Conservation (phyloP, 2,329 filamentous ascomycete genomes). For the Aspergillus ochraceus region DNA sequence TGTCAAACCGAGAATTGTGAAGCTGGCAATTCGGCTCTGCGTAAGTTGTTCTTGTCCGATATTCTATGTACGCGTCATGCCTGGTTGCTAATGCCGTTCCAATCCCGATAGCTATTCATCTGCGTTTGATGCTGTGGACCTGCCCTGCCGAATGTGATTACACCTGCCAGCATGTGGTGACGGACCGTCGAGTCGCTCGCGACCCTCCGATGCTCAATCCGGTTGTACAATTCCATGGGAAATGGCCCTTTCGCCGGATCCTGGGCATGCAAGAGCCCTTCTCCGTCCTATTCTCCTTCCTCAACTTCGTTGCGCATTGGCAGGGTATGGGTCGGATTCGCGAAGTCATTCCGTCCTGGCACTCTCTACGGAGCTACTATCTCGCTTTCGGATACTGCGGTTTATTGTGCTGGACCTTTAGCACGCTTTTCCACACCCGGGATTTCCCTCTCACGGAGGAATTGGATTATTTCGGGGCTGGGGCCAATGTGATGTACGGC, state of each 20-base stretch:
- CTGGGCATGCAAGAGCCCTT: conserved; percentile 94
- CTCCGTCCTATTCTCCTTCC: conserved; percentile 86
- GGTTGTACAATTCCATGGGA: conserved; percentile 92
- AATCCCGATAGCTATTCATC: conserved; percentile 67
- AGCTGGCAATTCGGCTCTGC: conserved; percentile 64
- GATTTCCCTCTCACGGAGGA: conserved; percentile 87
- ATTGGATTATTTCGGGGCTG: conserved; percentile 93
- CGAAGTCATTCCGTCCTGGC: conserved; percentile 67
- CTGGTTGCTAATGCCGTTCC: conserved; percentile 7
- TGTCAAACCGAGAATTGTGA: conserved; percentile 80
- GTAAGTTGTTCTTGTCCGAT: conserved; percentile 52
- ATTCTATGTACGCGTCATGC: neutral
- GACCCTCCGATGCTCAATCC: conserved; percentile 64
- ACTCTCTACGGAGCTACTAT: conserved; percentile 80
- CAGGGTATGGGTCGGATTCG: conserved; percentile 72
- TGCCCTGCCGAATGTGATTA: conserved; percentile 97
- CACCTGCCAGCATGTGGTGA: conserved; percentile 92
- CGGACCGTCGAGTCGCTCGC: conserved; percentile 65
- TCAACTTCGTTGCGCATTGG: conserved; percentile 86
- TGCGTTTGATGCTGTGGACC: conserved; percentile 85
- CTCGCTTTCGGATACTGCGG: conserved; percentile 76
- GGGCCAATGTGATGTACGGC: conserved; percentile 85
- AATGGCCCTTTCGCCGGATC: conserved; percentile 94
- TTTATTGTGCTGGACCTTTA: conserved; percentile 80
- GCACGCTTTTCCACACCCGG: conserved; percentile 87